Base-by-base conservation (phyloP, 148 eudicot genomes). In the Dianthus caryophyllus region DNA sequence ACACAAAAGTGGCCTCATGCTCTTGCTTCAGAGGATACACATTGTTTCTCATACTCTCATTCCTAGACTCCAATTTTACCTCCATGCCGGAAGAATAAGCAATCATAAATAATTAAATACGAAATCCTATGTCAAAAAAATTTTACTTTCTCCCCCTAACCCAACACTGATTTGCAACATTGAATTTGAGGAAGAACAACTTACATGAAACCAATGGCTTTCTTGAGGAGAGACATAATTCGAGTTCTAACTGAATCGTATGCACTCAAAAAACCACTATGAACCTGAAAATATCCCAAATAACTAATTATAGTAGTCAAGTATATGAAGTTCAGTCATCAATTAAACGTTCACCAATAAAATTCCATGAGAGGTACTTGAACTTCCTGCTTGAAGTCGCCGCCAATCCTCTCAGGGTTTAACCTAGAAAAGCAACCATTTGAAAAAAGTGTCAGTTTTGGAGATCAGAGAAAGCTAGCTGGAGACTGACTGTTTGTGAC, bases 351-450 rank as follows among this genome's bases (percentile, higher is more conserved):
- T 52, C 38, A 59, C 52, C 31, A 70, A 59, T 13, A 70, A 20
- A 47, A 33, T 25, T 43, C 21, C 36, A 65, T 38, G 16, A 33
- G 64, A 21, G 31, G 50, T 80, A 90, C 98, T 79, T 94, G 98
- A 83, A 94, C 82, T 86, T 94, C 98, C 78, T 88, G 77, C 82
- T 81, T 94, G 80, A 88, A 90, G 74, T 94, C 93, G 57, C 97
- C 96, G 73, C 97, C 97, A 61, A 90, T 86, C 79, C 97, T 83
- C 80, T 90, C 98, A 44, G 98, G 98, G 66, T 94, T 94, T 70
- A 94, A 74, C 81, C 98, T 94, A 64, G 22, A 77, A 47, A 55
- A 72, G 67, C 65, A 68, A 47, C 66, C 65, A 29, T 10, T 1
- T 29, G 33, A 21, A 21, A 16, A n/a, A n/a, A n/a, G n/a, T n/a